Base-by-base conservation (phyloP, 2,329 filamentous ascomycete genomes). In the Gremmenia infestans region DNA sequence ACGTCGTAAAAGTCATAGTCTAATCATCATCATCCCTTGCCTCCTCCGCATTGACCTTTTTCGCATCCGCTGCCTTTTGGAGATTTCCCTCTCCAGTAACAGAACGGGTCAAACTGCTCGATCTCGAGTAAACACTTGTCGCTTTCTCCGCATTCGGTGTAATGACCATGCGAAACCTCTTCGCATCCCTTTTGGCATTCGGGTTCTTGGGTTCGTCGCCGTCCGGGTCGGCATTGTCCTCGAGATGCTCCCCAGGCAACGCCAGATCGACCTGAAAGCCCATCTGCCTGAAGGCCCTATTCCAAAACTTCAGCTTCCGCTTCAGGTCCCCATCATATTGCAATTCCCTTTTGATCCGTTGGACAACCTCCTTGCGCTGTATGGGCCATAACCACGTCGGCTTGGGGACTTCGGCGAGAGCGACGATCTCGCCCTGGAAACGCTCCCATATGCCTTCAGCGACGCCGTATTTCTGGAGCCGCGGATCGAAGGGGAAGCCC, bases 381-480 rank as follows among this genome's bases (percentile, higher is more conserved):
- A 66, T 50, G 0, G 47, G 11, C 64, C 64, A 66, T 7, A 57
- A 55, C 28, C 48, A 56, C 11, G 60, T 54, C 3, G 53, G 36
- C 11, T 51, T 53, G 4, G 62, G 60, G 12, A 64, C 57, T 3
- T 56, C 50, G 12, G 61, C 63, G 11, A 54, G 56, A 19, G 59
- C 57, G n/a, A 66, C 55, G 15, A 64, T 53, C 23, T 52, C 57
- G 22, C 59, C 52, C 32, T 54, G 57, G 56, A 66, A 66, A 7
- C 61, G 56, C 22, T 59, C 59, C 64, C 64, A 66, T 50, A 63
- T 61, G 11, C 51, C 46, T 39, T 61, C 59, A 5, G 57, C 45
- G 17, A 66, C 60, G n/a, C 55, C 53, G 40, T 65, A 66, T 49
- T 63, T 63, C n/a, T 50, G 55, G 4, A 66, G 57, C 25, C 58